phyloP scores from a whole-genome alignment of 2,329 filamentous ascomycete genomes.

The Colletotrichum coccodes region DNA sequence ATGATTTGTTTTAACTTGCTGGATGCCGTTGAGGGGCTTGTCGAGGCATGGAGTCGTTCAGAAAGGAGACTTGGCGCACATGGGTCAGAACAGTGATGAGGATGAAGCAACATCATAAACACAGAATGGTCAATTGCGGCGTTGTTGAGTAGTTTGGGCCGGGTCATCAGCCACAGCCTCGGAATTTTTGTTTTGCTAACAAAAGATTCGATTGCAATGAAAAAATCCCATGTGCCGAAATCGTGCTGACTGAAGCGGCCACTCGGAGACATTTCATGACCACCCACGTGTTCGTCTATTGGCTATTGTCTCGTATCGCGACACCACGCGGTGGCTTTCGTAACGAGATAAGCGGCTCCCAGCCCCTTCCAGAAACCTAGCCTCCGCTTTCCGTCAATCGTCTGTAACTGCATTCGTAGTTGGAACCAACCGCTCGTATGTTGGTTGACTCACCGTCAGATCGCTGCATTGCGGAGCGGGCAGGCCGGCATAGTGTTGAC shows the following conservation, averaged over 20 bases:
- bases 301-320: slow-evolving; percentile 5
- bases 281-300: neutral
- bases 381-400: neutral
- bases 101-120: neutral
- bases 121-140: neutral
- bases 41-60: neutral
- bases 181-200: neutral
- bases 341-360: neutral
- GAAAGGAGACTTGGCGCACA: neutral
- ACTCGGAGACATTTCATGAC: neutral
- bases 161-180: neutral
- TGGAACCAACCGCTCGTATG: neutral
- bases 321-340: neutral
- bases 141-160: neutral
- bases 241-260: neutral
- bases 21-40: neutral
- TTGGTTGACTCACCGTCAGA: neutral
- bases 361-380: neutral
- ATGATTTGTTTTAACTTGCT: neutral
- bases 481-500: neutral
- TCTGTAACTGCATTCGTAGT: no score
- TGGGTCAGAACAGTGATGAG: neutral
- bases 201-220: neutral
- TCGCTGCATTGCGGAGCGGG: neutral
- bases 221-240: neutral